Evolutionary conservation across 352 stramenopile genomes (phyloP).

Genomic region (Phytophthora brassicae): DNA sequence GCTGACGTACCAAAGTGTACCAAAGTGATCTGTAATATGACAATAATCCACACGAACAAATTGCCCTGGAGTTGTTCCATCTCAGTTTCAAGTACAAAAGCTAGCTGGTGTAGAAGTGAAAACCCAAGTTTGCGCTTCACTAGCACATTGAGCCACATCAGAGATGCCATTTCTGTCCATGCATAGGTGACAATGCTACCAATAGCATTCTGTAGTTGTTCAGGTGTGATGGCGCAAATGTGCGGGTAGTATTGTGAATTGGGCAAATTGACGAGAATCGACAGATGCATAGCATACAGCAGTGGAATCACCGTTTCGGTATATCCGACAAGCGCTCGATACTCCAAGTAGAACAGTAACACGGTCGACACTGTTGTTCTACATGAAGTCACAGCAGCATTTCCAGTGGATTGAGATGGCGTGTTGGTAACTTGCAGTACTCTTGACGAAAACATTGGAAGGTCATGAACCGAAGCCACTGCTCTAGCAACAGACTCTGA

Average conservation of each 20-base stretch:
- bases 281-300: constrained; percentile 14
- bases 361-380: too few relatives aligned
- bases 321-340: constrained; percentile 13
- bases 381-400: too few relatives aligned
- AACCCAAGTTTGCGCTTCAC: constrained; percentile 20
- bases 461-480: too few relatives aligned
- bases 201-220: too few relatives aligned
- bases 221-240: neutral
- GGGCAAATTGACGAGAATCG: constrained; percentile 2
- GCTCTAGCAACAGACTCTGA: too few relatives aligned
- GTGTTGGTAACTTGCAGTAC: too few relatives aligned
- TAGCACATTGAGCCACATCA: constrained; percentile 16
- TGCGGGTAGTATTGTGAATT: constrained; percentile 22
- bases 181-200: constrained; percentile 5
- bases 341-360: constrained; percentile 24
- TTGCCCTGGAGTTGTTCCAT: constrained; percentile 13
- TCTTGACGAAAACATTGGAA: too few relatives aligned
- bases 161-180: constrained; percentile 2
- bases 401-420: too few relatives aligned
- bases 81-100: constrained; percentile 13
- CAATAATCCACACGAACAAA: constrained; percentile 14
- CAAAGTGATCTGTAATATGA: constrained; percentile 12
- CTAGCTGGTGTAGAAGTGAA: constrained; percentile 15
- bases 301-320: constrained; percentile 12
- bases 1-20: constrained; percentile 16